Evolutionary conservation across 768 basidiomycete species (phyloP).

Genomic region (Kwoniella pini): DNA sequence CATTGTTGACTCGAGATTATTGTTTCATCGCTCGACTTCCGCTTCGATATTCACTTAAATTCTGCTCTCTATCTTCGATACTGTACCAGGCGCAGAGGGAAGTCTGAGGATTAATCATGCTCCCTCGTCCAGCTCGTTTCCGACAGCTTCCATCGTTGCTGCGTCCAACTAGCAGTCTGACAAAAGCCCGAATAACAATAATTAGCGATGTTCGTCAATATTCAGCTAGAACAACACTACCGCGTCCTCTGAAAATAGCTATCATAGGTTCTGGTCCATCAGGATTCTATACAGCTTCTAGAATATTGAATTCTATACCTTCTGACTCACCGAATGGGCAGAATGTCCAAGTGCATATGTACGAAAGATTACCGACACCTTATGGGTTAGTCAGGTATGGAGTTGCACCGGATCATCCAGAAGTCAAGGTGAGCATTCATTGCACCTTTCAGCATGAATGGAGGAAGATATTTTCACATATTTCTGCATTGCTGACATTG

Average conservation of each 20-base stretch:
- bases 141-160: background rate
- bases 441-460: no score
- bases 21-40: no score
- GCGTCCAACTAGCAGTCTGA: no score
- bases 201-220: background rate
- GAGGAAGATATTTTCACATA: background rate
- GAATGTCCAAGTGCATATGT: slow-evolving; percentile 72
- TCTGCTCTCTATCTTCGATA: no score
- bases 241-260: slow-evolving; percentile 67
- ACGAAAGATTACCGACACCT: slow-evolving; percentile 88
- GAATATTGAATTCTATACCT: slow-evolving; percentile 70
- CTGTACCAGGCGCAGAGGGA: no score
- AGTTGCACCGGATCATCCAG: slow-evolving; percentile 96
- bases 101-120: slow-evolving; percentile 3
- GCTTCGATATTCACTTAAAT: no score
- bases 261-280: slow-evolving; percentile 93
- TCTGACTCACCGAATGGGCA: slow-evolving; percentile 53
- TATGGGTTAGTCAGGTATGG: slow-evolving; percentile 94
- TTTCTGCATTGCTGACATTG: background rate
- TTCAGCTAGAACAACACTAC: background rate
- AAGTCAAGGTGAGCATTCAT: slow-evolving; percentile 73
- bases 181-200: background rate
- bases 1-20: background rate
- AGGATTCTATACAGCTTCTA: slow-evolving; percentile 90
- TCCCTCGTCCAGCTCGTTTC: slow-evolving; percentile 22